Evolutionary conservation across 2,329 filamentous ascomycete genomes (phyloP).

Genomic region (Coniochaeta ligniaria): DNA sequence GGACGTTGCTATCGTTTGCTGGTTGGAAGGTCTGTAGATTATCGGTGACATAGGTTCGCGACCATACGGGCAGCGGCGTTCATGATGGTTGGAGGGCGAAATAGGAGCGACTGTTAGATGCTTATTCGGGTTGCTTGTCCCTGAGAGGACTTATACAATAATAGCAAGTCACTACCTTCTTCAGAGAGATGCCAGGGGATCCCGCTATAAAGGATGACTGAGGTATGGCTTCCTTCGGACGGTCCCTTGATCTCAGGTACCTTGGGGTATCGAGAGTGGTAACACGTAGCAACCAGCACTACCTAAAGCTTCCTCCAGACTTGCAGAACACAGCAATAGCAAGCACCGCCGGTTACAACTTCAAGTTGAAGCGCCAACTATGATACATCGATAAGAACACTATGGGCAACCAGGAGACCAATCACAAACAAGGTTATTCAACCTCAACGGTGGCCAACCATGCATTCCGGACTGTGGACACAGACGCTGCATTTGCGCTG

Average conservation of each 20-base stretch:
- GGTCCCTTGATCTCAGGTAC: no score
- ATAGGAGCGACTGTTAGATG: background rate
- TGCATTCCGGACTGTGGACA: conserved; percentile 32
- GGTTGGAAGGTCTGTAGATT: background rate
- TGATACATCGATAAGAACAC: background rate
- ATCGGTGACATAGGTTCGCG: background rate
- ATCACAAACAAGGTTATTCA: conserved; percentile 32
- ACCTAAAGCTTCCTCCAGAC: no score
- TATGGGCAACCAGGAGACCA: background rate
- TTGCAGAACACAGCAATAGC: background rate
- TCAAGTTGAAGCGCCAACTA: background rate
- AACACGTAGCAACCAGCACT: no score
- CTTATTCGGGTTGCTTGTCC: background rate
- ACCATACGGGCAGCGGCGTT: background rate
- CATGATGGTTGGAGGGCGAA: background rate
- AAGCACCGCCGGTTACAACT: background rate
- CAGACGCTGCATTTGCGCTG: conserved; percentile 33
- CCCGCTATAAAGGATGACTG: background rate
- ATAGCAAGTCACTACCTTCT: background rate
- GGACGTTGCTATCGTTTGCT: background rate
- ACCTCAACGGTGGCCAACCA: conserved; percentile 27
- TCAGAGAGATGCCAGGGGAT: background rate
- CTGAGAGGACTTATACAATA: background rate
- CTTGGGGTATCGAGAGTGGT: no score
- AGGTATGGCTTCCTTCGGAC: background rate